Conservation (phyloP, 73 alveolate species). For the Symbiodinium pilosum region DNA sequence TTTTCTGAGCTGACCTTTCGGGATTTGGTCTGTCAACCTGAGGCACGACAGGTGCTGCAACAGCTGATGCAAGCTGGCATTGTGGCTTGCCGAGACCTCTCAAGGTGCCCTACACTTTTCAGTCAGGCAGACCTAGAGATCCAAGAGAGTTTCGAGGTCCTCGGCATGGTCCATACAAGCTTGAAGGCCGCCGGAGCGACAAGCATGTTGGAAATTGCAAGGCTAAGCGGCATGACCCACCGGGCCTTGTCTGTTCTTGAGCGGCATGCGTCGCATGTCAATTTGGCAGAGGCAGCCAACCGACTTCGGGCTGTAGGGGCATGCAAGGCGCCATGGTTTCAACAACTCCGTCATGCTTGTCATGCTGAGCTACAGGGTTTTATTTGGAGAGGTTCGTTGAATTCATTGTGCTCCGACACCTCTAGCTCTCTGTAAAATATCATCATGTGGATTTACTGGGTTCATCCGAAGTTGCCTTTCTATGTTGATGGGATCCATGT, state of each 20-base stretch:
- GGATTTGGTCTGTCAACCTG: slow-evolving; percentile 75
- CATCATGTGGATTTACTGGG: too few species aligned
- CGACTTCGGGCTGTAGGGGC: slow-evolving; percentile 78
- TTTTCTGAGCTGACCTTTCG: slow-evolving; percentile 67
- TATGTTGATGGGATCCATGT: too few species aligned
- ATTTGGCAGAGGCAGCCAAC: slow-evolving; percentile 40
- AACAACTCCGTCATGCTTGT: neutral
- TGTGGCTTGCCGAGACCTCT: slow-evolving; percentile 63
- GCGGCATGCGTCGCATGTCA: slow-evolving; percentile 59
- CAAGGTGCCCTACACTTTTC: slow-evolving; percentile 62
- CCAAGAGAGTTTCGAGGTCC: slow-evolving; percentile 44
- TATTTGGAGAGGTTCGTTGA: too few species aligned
- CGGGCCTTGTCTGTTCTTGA: slow-evolving; percentile 40
- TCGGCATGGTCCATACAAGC: slow-evolving; percentile 31
- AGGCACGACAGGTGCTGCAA: slow-evolving; percentile 59
- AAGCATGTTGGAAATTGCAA: slow-evolving; percentile 53
- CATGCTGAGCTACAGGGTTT: neutral
- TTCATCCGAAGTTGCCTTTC: too few species aligned
- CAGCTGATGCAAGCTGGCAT: slow-evolving; percentile 85
- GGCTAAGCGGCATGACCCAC: slow-evolving; percentile 52
- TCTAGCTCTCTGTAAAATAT: too few species aligned
- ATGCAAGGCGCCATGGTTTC: slow-evolving; percentile 42
- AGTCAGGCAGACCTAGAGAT: slow-evolving; percentile 59
- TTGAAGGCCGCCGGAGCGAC: slow-evolving; percentile 32
- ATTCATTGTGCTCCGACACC: too few species aligned